These are phyloP conservation scores for Cryptosporidium canis DNA, from an alignment of 169 alveolate genomes.

Conservation along the genomic window DNA sequence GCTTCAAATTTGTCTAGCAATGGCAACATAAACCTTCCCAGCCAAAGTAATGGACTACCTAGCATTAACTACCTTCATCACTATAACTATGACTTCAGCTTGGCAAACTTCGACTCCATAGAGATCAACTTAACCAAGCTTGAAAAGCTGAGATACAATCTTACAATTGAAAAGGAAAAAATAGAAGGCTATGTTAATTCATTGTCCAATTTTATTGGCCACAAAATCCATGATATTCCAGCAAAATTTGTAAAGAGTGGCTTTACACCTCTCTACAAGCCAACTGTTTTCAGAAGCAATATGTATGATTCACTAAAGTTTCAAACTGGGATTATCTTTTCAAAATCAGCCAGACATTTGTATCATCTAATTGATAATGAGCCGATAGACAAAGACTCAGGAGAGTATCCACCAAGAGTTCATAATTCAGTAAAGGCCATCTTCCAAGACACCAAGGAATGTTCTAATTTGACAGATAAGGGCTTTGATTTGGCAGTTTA, in stretches of 20 bases:
- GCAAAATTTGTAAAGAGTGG: not conserved
- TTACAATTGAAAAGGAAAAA: conserved; percentile 30
- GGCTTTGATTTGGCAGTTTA: conserved; percentile 55
- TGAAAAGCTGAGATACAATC: conserved; percentile 38
- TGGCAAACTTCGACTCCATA: conserved; percentile 11
- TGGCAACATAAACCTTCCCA: not conserved
- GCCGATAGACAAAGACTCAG: not conserved
- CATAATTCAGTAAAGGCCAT: not conserved
- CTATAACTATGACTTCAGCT: conserved; percentile 30
- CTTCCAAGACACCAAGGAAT: conserved; percentile 15
- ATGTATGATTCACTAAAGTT: not conserved
- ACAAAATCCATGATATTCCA: conserved; percentile 53
- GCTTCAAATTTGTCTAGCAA: not conserved
- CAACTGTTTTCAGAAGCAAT: conserved; percentile 26
- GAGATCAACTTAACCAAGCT: conserved; percentile 17
- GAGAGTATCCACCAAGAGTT: conserved; percentile 12
- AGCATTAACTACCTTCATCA: conserved; percentile 21
- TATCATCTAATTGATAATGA: not conserved
- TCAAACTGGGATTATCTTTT: not conserved
- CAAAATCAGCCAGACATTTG: conserved; percentile 24
- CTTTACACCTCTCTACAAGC: conserved; percentile 37
- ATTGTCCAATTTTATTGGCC: conserved; percentile 16
- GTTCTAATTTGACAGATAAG: conserved; percentile 32
- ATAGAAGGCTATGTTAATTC: not conserved
- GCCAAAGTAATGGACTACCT: not conserved